Base-by-base conservation (phyloP, 139 green algal genomes). In the Penium margaritaceum region DNA sequence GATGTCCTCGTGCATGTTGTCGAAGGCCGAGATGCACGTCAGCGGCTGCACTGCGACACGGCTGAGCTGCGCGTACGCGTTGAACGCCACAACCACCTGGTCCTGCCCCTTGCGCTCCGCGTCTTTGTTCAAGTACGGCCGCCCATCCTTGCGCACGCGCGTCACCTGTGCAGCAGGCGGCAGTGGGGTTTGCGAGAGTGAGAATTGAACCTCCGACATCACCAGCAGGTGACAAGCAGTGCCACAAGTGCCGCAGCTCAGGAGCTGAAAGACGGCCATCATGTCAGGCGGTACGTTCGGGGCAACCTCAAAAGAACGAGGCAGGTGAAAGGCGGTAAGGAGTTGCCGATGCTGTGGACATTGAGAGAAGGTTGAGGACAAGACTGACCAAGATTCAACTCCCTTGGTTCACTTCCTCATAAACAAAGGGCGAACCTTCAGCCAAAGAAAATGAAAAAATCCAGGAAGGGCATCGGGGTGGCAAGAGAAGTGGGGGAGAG, bases 1-100 rank as follows among this genome's bases (percentile, higher is more conserved):
- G 46, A 80, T 75, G 15, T 80, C 73, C 35, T 80, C 73, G 51
- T 80, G 73, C 73, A 80, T 80, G 37, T 80, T 55, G 43, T 47
- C 35, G 21, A 76, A 69, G 19, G 30, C n/a, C 9, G 73, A 80
- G 41, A 80, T 68, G n/a, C 27, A 69, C 34, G 54, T 77, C 37
- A 80, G 67, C 24, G 73, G 38, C 43, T 68, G 36, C 38, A 80
- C 64, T 14, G 39, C 76, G 38, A 80, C 65, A 33, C 54, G 80
- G 47, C 53, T 67, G 21, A 80, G 34, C 14, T 58, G 65, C 19
- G 43, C 72, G 27, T 79, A 80, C 9, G 68, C 32, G 38, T 80
- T 27, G 68, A 80, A 80, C 19, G 60, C 68, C 32, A 76, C 51
- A 27, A 46, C 68, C 41, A 76, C 68, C 39, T 76, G 68, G 41